Evolutionary conservation across 768 basidiomycete species (phyloP), one percentile per base, ranked within the genome.

Genomic region (Pulveroboletus sp.): DNA sequence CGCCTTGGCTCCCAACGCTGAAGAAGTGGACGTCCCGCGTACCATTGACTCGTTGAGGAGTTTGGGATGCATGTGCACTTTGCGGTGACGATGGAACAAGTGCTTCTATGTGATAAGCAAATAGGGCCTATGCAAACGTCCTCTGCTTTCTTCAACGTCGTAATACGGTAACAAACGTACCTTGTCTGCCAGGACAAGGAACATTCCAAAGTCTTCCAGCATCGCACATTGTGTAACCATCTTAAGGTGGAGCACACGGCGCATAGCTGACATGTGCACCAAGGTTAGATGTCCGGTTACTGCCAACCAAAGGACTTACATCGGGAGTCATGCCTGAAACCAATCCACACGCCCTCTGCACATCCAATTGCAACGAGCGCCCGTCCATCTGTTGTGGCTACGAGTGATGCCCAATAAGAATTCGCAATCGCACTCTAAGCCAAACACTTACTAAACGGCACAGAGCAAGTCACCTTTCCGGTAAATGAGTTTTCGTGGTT

Each of bases 21-120:
- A 99, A 98, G 74, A 95, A 98, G 54, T 91, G 86, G 9, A 98
- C 92, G 55, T 97, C 93, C 64, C 89, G 89, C 35, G 83, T 89
- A 0, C 90, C 88, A 61, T 87, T 92, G 35, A 97, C 75, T 57
- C 93, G 89, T 65, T 97, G 93, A 2, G 93, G 94, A 1, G 85
- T 84, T 60, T 90, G 86, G 0, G 80, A 79, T 5, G 79, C 79
- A 58, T 84, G 80, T 27, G 80, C 71, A 47, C 77, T 82, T 39
- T 83, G 78, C 8, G 82, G 82, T 0, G 86, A 83, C 3, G 93
- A 89, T 0, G 95, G 95, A 7, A 98, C 93, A 30, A 99, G 79
- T 0, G 94, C 93, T 68, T 99, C 95, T 43, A 98, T 93, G 57
- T 93, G 91, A 60, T 94, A 93, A 1, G 95, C 94, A 53, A 96